Base-by-base conservation (phyloP, 2,329 filamentous ascomycete species). In the Talaromyces sp. region DNA sequence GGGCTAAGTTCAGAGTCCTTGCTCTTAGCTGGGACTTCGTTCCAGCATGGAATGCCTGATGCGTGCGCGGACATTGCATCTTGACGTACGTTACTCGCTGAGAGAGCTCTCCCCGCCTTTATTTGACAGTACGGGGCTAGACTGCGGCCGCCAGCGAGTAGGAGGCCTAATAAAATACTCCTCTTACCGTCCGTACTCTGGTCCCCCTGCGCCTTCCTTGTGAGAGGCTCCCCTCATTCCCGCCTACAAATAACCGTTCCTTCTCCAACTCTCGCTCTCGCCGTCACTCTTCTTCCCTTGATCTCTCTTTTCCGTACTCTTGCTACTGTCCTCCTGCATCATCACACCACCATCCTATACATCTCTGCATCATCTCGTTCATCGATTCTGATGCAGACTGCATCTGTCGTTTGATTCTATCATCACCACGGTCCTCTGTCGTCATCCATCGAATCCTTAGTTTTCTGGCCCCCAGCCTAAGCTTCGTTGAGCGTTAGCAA, bases 41-140 rank as follows among this genome's bases (percentile, higher is more conserved):
- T 22, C 22, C 22, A 22, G 22, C 22, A 13, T 31, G 27, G 49
- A 17, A 33, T 3, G 27, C 27, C 25, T 50, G 25, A 50, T 27
- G 25, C 6, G 22, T 50, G 25, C 22, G 47, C 47, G 13, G 47
- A 31, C 11, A 15, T 50, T 52, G 49, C 27, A 33, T 25, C 19
- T 54, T 54, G 50, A 54, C 50, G 50, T 52, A 52, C 17, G 10
- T 5, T 25, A 15, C 10, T 25, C 6, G 5, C 3, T 2, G 15
- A 35, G 25, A n/a, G 2, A 63, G 65, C 65, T 67, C 62, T 67
- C 66, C 58, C 60, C 57, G 57, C 58, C 57, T 43, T 62, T 27
- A 50, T 15, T 13, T 2, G 25, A 50, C 13, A 50, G 7, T 31
- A 31, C 27, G 22, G 25, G 19, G 49, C 49, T 31, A 31, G 43